Evolutionary conservation across 176 grass and related monocot species (phyloP).

Genomic region (Ampelocalamus luodianensis): DNA sequence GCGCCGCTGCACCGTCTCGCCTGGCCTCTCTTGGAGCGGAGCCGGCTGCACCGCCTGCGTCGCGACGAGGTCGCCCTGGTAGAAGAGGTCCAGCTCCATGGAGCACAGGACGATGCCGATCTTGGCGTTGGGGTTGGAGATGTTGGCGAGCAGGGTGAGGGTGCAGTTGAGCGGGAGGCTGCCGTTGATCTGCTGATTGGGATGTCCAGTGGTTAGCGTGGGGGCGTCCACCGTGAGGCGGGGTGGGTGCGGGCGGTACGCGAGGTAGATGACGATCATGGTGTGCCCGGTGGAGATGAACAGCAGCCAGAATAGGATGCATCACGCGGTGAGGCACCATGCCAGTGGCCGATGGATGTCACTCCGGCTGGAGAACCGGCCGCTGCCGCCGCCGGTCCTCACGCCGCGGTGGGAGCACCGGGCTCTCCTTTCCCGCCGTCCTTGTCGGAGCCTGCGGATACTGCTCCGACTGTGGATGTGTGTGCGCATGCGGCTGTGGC

Average conservation of each 20-base stretch:
- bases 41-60: conserved; percentile 53
- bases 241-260: conserved; percentile 66
- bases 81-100: conserved; percentile 84
- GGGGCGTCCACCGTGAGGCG: conserved; percentile 49
- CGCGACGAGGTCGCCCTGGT: conserved; percentile 49
- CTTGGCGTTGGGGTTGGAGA: conserved; percentile 80
- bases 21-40: conserved; percentile 47
- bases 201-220: conserved; percentile 63
- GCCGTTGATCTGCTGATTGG: conserved; percentile 4
- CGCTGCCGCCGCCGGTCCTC: not conserved
- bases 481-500: not conserved
- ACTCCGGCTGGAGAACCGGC: not conserved
- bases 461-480: not conserved
- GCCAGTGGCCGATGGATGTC: not conserved
- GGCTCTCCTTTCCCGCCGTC: too few species aligned
- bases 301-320: conserved; percentile 66
- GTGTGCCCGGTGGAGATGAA: conserved; percentile 57
- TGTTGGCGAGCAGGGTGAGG: conserved; percentile 56
- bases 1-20: conserved; percentile 32
- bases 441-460: too few species aligned
- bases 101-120: conserved; percentile 52
- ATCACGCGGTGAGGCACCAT: conserved; percentile 44
- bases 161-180: conserved; percentile 61
- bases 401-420: too few species aligned
- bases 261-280: conserved; percentile 68